A percentile compares a stretch with the other conserved stretches of the same genome.
These are phyloP conservation scores for Geranium rotundifolium DNA, from an alignment of 345 rosid genomes.

Conservation along the genomic window DNA sequence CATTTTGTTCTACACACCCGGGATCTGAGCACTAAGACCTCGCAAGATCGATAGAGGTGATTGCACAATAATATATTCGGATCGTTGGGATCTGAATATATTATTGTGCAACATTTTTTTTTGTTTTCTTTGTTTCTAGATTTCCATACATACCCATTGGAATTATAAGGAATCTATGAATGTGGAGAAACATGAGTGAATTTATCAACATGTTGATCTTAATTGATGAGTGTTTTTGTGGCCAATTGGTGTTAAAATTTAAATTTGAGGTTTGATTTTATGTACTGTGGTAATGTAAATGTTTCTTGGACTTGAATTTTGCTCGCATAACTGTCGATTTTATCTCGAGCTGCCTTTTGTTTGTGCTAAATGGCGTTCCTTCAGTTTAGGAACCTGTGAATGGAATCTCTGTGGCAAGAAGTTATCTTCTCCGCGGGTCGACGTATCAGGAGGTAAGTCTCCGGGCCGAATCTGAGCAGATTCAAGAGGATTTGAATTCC, in stretches of 20 bases:
- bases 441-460: background rate
- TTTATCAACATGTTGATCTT: background rate
- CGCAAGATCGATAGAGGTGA: too few relatives aligned
- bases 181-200: too few relatives aligned
- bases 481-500: background rate
- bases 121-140: background rate
- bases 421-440: background rate
- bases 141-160: background rate
- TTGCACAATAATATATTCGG: too few relatives aligned
- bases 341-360: background rate
- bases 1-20: too few relatives aligned
- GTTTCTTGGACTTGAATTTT: background rate
- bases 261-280: too few relatives aligned
- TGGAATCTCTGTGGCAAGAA: background rate
- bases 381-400: background rate
- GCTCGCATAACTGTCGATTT: background rate
- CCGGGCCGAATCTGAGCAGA: background rate
- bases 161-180: background rate
- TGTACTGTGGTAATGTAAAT: background rate
- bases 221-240: background rate
- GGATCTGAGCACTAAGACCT: too few relatives aligned
- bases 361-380: background rate
- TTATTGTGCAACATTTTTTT: background rate
- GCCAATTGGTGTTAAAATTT: background rate
- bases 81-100: too few relatives aligned